Percentiles rank a stretch among this genome's conserved stretches.
phyloP scores from a whole-genome alignment of 768 basidiomycete genomes.

The Suillus ampliporus region DNA sequence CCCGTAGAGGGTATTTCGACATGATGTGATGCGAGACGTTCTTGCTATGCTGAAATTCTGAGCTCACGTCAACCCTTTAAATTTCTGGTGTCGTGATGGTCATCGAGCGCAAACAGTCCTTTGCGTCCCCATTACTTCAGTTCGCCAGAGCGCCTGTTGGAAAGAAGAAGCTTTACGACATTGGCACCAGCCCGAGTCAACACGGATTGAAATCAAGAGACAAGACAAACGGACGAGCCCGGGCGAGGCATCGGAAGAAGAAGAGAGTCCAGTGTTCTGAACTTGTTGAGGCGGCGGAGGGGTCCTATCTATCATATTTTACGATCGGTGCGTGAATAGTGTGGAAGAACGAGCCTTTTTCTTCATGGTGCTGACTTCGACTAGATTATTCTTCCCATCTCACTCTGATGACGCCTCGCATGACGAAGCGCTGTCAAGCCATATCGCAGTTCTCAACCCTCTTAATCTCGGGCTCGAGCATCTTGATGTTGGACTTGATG shows the following conservation, averaged over 20 bases:
- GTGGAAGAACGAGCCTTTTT: background rate
- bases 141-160: slow-evolving; percentile 47
- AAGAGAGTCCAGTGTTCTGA: slow-evolving; percentile 54
- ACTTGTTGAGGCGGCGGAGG: slow-evolving; percentile 77
- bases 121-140: slow-evolving; percentile 60
- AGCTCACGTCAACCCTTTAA: slow-evolving; percentile 55
- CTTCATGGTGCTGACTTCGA: background rate
- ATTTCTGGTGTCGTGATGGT: slow-evolving; percentile 55
- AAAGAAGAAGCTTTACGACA: slow-evolving; percentile 39
- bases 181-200: slow-evolving; percentile 27
- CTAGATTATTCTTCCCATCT: slow-evolving; percentile 78
- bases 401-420: slow-evolving; percentile 80
- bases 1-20: slow-evolving; percentile 47
- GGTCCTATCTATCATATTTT: slow-evolving; percentile 74
- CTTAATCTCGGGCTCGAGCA: slow-evolving; percentile 88
- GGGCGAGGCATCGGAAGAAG: slow-evolving; percentile 27
- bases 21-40: slow-evolving; percentile 60
- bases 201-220: slow-evolving; percentile 33
- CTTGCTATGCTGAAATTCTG: slow-evolving; percentile 56
- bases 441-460: slow-evolving; percentile 91
- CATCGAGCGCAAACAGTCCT: slow-evolving; percentile 61
- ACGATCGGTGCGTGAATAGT: slow-evolving; percentile 68
- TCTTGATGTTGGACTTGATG: slow-evolving; percentile 84
- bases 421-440: slow-evolving; percentile 86
- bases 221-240: no score